Conservation (phyloP, 1,284 basidiomycete genomes). For the Leccinum solheimii region DNA sequence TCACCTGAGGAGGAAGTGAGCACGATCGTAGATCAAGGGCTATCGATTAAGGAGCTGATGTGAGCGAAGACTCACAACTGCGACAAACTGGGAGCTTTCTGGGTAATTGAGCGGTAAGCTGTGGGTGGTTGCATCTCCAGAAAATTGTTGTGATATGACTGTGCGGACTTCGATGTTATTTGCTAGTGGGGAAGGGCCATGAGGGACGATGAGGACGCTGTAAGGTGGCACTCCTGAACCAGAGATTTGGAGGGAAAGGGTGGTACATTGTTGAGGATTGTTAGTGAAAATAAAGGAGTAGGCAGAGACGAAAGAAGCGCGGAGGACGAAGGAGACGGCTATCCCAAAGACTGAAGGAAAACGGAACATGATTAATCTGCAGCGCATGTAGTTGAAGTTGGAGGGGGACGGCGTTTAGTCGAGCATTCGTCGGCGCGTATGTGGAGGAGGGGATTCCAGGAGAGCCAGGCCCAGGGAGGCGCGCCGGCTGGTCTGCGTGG, state of each 20-base stretch:
- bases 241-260: constrained; percentile 55
- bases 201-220: constrained; percentile 43
- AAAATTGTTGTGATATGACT: not conserved
- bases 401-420: not conserved
- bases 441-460: not conserved
- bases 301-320: constrained; percentile 6
- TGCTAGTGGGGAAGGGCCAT: constrained; percentile 57
- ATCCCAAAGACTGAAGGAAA: not conserved
- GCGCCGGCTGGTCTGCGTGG: too few relatives aligned
- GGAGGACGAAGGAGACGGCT: constrained; percentile 17
- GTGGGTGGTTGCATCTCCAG: constrained; percentile 27
- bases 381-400: not conserved
- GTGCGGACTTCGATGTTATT: constrained; percentile 36
- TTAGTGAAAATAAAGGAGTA: constrained; percentile 59
- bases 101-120: constrained; percentile 68
- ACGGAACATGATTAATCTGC: not conserved
- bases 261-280: constrained; percentile 62
- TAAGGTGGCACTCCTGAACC: constrained; percentile 54
- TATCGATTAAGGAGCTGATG: not conserved
- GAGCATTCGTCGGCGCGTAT: not conserved
- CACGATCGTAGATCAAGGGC: not conserved
- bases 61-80: constrained; percentile 58
- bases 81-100: constrained; percentile 66
- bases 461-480: not conserved
- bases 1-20: constrained; percentile 21